These are phyloP conservation scores for Talaromyces thailandensis DNA, from an alignment of 495 filamentous ascomycete genomes.

Conservation along the genomic window DNA sequence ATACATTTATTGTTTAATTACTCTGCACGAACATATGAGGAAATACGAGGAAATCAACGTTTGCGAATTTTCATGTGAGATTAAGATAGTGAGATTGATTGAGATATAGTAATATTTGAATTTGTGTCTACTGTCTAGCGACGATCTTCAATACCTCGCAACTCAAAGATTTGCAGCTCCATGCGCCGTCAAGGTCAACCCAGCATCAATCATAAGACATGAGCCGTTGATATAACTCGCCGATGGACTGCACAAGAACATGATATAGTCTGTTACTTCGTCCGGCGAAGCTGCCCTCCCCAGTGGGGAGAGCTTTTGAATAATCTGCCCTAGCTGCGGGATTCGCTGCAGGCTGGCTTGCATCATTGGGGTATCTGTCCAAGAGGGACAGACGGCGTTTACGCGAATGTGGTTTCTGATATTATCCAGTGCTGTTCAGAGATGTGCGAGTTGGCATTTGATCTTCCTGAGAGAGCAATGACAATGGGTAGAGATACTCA, in stretches of 20 bases:
- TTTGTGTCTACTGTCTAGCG: background rate
- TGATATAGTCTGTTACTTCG: constrained; percentile 33
- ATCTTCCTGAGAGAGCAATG: background rate
- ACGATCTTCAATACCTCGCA: background rate
- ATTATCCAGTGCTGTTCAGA: constrained; percentile 22
- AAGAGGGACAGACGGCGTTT: constrained; percentile 35
- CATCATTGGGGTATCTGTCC: constrained; percentile 31
- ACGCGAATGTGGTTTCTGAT: constrained; percentile 24
- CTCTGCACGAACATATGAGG: background rate
- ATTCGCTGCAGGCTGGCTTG: constrained; percentile 16
- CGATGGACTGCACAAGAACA: constrained; percentile 32
- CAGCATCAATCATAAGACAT: background rate
- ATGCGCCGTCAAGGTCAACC: background rate
- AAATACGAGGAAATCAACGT: background rate
- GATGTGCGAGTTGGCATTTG: background rate
- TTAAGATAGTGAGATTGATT: background rate
- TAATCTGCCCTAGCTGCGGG: constrained; percentile 13
- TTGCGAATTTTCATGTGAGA: background rate
- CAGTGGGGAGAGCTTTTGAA: constrained; percentile 17
- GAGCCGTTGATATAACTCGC: constrained; percentile 24
- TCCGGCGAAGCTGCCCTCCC: constrained; percentile 25
- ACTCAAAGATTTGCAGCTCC: background rate
- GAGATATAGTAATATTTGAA: background rate
- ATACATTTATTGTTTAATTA: constrained; percentile 1
- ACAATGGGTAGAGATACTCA: constrained; percentile 3